A percentile compares a stretch with the other conserved stretches of the same genome.
Conservation (phyloP, 2,329 filamentous ascomycete genomes). For the Aspergillus costaricaensis region DNA sequence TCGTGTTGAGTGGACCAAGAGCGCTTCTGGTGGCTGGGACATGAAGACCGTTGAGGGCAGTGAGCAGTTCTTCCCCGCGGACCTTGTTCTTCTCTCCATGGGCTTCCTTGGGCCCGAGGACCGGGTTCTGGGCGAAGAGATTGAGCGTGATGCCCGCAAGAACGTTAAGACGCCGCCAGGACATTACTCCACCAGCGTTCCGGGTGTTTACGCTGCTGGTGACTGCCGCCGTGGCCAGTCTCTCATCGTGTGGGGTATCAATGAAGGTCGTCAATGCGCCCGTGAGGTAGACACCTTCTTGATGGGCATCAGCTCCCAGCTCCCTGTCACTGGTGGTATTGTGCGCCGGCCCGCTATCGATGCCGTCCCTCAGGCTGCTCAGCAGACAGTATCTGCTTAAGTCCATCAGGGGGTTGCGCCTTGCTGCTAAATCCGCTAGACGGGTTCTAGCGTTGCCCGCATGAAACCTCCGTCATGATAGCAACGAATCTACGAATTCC, state of each 20-base stretch:
- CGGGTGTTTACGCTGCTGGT: conserved; percentile 89
- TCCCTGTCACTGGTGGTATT: conserved; percentile 92
- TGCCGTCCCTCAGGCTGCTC: conserved; percentile 38
- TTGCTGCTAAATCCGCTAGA: conserved; percentile 9
- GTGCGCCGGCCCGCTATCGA: conserved; percentile 71
- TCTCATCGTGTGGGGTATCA: conserved; percentile 97
- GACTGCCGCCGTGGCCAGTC: conserved; percentile 95
- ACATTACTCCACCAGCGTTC: conserved; percentile 83
- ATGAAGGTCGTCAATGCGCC: conserved; percentile 90
- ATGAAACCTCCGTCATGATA: conserved; percentile 16
- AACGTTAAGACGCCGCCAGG: conserved; percentile 92
- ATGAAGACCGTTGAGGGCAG: conserved; percentile 97
- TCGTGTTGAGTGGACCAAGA: conserved; percentile 95
- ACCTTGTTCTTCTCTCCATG: conserved; percentile 93
- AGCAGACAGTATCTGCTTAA: conserved; percentile 35
- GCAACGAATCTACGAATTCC: conserved; percentile 20
- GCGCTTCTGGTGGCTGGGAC: conserved; percentile 86
- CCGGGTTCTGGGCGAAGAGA: conserved; percentile 78
- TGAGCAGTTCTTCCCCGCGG: conserved; percentile 94
- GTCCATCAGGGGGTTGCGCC: neutral
- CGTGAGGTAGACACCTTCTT: conserved; percentile 90
- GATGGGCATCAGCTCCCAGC: conserved; percentile 69
- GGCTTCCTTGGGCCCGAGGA: conserved; percentile 94
- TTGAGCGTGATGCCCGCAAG: conserved; percentile 90
- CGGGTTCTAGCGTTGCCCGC: conserved; percentile 11